phyloP scores from a whole-genome alignment of 2,329 filamentous ascomycete genomes.

The Remersonia thermophila region DNA sequence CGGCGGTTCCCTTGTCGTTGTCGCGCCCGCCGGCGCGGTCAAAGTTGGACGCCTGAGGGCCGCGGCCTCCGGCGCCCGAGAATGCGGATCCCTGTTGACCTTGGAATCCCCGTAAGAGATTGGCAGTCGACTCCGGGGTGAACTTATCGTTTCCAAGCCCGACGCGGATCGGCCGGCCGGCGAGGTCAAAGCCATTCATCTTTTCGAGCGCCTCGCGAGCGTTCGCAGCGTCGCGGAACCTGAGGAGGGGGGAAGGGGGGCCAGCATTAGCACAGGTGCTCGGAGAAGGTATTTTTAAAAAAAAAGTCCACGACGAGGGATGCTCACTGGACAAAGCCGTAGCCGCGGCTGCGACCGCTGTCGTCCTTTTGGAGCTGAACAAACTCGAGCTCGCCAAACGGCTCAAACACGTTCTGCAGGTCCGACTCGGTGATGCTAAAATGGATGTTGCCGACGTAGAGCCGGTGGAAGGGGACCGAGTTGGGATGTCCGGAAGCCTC shows the following conservation, averaged over 20 bases:
- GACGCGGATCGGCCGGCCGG: constrained; percentile 92
- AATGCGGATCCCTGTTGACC: constrained; percentile 84
- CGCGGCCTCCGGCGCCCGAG: constrained; percentile 79
- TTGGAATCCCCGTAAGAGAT: constrained; percentile 83
- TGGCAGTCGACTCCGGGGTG: constrained; percentile 90
- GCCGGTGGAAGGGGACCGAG: constrained; percentile 87
- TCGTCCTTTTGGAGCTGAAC: constrained; percentile 97
- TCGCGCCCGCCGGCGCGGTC: constrained; percentile 83
- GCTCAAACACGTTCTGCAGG: constrained; percentile 90
- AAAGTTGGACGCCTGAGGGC: constrained; percentile 74
- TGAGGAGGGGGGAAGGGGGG: constrained; percentile 28
- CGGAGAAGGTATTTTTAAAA: too few species aligned
- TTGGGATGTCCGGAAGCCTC: constrained; percentile 59
- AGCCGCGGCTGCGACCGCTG: constrained; percentile 76
- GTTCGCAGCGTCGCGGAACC: constrained; percentile 79
- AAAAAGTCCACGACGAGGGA: too few species aligned
- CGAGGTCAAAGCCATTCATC: constrained; percentile 98
- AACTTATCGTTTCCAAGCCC: constrained; percentile 99
- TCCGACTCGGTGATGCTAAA: constrained; percentile 98
- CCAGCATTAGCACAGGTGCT: too few species aligned
- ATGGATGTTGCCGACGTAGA: constrained; percentile 98
- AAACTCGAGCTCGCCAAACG: constrained; percentile 94
- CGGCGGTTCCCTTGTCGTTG: constrained; percentile 79
- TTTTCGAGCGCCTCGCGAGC: constrained; percentile 93
- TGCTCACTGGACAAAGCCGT: constrained; percentile 96